Conservation (phyloP, 2,329 filamentous ascomycete species). For the Sclerotinia trifoliorum region DNA sequence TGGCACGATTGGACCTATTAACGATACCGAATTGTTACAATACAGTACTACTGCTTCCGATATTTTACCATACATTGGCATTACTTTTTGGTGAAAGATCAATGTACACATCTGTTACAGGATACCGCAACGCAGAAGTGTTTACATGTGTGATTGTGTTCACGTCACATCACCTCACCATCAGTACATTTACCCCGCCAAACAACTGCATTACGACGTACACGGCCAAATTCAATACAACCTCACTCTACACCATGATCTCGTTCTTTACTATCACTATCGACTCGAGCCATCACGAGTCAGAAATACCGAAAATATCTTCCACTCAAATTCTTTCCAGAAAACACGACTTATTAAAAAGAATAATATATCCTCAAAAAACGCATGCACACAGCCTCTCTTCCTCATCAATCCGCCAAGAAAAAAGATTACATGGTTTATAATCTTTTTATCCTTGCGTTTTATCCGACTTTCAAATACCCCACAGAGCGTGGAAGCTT, state of each 20-base stretch:
- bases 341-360: not conserved
- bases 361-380: conserved; percentile 4
- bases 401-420: conserved; percentile 9
- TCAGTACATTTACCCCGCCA: not conserved
- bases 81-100: conserved; percentile 2
- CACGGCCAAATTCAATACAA: conserved; percentile 10
- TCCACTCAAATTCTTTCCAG: not conserved
- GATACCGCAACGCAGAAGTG: not conserved
- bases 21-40: conserved; percentile 17
- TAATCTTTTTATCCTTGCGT: conserved; percentile 8
- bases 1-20: conserved; percentile 11
- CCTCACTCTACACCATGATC: not conserved
- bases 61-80: not conserved
- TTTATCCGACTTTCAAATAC: not conserved
- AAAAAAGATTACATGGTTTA: not conserved
- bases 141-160: not conserved
- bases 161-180: not conserved
- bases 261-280: not conserved
- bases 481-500: conserved; percentile 3
- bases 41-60: conserved; percentile 12
- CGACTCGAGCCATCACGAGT: not conserved
- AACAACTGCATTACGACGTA: not conserved
- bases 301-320: not conserved
- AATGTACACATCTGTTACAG: not conserved
- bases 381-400: conserved; percentile 14